Percentiles rank a stretch among this genome's conserved stretches.
Evolutionary conservation across 257 asterid genomes (phyloP).

Genomic region (Solanum medicagineum): DNA sequence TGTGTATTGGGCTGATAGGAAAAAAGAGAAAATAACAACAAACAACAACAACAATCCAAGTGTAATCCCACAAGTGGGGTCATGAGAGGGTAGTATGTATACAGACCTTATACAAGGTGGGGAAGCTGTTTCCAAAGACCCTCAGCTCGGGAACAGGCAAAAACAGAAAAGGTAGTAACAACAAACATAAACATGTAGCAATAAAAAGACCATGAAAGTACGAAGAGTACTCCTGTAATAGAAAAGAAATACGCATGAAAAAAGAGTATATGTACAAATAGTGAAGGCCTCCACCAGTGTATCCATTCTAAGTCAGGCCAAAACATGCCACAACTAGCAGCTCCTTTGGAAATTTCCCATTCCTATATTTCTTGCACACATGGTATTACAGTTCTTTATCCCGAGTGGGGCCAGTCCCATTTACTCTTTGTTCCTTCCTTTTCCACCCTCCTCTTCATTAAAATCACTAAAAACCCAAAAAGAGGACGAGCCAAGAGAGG

Average conservation of each 20-base stretch:
- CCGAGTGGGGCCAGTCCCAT: background rate
- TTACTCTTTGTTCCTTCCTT: background rate
- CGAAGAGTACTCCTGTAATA: background rate
- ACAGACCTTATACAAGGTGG: background rate
- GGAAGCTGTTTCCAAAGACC: background rate
- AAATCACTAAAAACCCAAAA: background rate
- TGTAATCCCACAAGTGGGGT: background rate
- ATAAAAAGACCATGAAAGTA: background rate
- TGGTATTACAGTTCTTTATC: background rate
- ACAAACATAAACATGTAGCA: background rate
- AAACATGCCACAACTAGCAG: background rate
- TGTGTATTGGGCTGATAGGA: background rate
- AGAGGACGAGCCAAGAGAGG: background rate
- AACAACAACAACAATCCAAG: background rate
- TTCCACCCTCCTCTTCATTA: background rate
- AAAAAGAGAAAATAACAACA: background rate
- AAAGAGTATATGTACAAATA: background rate
- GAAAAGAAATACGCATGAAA: background rate
- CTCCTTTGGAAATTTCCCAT: background rate
- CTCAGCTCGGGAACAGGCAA: background rate
- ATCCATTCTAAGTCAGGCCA: background rate
- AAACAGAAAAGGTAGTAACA: background rate
- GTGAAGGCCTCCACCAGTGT: background rate
- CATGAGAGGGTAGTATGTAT: background rate
- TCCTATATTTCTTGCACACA: background rate